Base-by-base conservation (phyloP, 73 alveolate species). In the Blepharisma stoltei region DNA sequence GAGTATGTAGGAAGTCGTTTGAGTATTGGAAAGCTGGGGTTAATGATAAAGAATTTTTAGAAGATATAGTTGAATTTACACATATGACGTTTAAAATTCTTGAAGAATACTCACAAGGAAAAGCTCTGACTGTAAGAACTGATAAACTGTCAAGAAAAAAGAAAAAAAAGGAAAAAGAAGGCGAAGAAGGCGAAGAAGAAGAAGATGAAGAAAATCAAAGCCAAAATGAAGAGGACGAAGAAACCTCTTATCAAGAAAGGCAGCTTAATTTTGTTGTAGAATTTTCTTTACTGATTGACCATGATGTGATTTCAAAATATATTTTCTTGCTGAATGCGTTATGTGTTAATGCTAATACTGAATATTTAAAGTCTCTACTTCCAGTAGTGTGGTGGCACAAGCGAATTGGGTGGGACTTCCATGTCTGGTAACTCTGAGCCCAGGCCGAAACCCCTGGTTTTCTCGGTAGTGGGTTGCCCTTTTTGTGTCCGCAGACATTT, bases 21-120 rank as follows among this genome's bases (percentile, higher is more conserved):
- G 45, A 32, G 14, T 52, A 71, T 23, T 86, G 27, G 65, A 60
- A 75, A 20, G 87, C 77, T 54, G 68, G 79, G 46, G 11, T 7
- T 6, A 77, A 79, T 37, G 78, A 73, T 44, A 76, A 77, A 32
- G 60, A 71, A 47, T 86, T 52, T 47, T 60, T 86, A 47, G 83
- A 81, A 65, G 87, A 86, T 38, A 71, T 70, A 6, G 69, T 86
- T 6, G 93, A 86, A 54, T 86, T 48, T 75, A 66, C 89, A 18
- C 84, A 71, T 53, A 38, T 86, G 41, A 82, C 84, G 79, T n/a
- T 81, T 21, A 66, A 70, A 65, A 70, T 81, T 86, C 86, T 86
- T n/a, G 93, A 86, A 54, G 88, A 86, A 43, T 86, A 86, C 70
- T 81, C 86, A 7, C 70, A 81, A 54, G 93, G 93, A 6, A 86